These are phyloP conservation scores for Phytophthora constricta DNA, from an alignment of 352 stramenopile genomes.

Conservation along the genomic window DNA sequence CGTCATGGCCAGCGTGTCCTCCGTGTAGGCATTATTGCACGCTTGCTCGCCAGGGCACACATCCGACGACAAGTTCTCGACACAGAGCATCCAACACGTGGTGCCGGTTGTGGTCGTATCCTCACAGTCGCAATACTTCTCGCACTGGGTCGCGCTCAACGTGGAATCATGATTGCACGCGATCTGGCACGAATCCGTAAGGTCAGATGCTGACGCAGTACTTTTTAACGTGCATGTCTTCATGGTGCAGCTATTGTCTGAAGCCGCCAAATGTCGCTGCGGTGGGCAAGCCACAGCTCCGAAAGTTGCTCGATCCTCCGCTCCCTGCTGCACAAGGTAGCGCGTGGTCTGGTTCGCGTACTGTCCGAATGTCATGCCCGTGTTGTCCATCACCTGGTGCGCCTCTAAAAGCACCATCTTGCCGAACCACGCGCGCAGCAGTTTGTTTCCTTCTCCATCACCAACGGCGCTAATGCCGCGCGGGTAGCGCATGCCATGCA, in stretches of 20 bases:
- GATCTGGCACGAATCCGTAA: conserved; percentile 57
- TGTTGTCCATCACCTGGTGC: conserved; percentile 60
- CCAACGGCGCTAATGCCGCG: conserved; percentile 45
- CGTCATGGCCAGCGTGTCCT: conserved; percentile 54
- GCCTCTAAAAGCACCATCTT: conserved; percentile 67
- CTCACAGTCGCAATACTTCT: conserved; percentile 53
- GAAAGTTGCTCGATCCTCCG: conserved; percentile 42
- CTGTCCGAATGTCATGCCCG: conserved; percentile 57
- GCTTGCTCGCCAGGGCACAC: conserved; percentile 54
- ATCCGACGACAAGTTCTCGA: conserved; percentile 50
- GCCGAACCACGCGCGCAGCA: conserved; percentile 71
- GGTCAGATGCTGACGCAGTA: conserved; percentile 27
- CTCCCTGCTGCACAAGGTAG: conserved; percentile 52
- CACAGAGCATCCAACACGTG: conserved; percentile 68
- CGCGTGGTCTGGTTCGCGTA: conserved; percentile 62
- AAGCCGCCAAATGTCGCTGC: conserved; percentile 50
- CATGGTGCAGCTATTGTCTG: conserved; percentile 55
- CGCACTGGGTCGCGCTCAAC: conserved; percentile 41
- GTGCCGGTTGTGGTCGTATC: conserved; percentile 35
- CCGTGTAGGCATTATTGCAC: conserved; percentile 46
- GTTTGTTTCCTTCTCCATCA: conserved; percentile 37
- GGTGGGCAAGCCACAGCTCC: conserved; percentile 54
- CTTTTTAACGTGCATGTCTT: conserved; percentile 52
- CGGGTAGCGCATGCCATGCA: conserved; percentile 81
- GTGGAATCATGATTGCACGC: conserved; percentile 61